Conservation (phyloP, 2,329 filamentous ascomycete genomes). For the Xylaria sp. region DNA sequence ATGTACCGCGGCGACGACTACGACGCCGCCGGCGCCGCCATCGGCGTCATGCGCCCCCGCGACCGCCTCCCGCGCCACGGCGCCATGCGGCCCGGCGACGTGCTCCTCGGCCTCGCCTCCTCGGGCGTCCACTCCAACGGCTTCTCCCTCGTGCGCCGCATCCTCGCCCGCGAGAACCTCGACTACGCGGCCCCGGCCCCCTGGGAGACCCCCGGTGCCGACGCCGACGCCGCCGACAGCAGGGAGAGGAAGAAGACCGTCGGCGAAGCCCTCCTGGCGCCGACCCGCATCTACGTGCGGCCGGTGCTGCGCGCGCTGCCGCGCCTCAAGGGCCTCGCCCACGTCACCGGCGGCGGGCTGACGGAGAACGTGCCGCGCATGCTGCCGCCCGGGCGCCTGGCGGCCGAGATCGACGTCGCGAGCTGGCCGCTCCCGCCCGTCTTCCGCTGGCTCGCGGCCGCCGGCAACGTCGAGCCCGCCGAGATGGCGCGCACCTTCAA, state of each 20-base stretch:
- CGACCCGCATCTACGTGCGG: slow-evolving; percentile 92
- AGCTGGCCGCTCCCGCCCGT: slow-evolving; percentile 77
- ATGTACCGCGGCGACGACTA: slow-evolving; percentile 90
- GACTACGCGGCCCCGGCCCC: slow-evolving; percentile 73
- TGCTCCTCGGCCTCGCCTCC: slow-evolving; percentile 83
- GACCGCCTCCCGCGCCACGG: slow-evolving; percentile 75
- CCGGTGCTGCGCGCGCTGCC: slow-evolving; percentile 69
- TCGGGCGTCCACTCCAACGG: slow-evolving; percentile 94
- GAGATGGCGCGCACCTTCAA: slow-evolving; percentile 97
- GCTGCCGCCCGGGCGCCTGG: slow-evolving; percentile 77
- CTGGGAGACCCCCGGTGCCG: slow-evolving; percentile 62
- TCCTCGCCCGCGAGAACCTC: slow-evolving; percentile 74
- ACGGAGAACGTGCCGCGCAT: slow-evolving; percentile 94
- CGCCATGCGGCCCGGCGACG: slow-evolving; percentile 79
- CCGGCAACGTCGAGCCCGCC: slow-evolving; percentile 68
- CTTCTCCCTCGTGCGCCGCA: slow-evolving; percentile 92
- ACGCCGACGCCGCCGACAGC: not conserved
- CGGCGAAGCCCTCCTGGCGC: slow-evolving; percentile 80
- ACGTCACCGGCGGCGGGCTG: slow-evolving; percentile 95
- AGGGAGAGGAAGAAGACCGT: no score
- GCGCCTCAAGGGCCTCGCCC: slow-evolving; percentile 85
- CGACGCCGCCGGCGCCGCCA: slow-evolving; percentile 87
- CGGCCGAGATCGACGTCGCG: slow-evolving; percentile 77
- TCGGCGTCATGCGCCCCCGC: slow-evolving; percentile 75
- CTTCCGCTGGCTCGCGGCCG: slow-evolving; percentile 82